phyloP scores from a whole-genome alignment of 306 rosid genomes.

The Castanea sativa region DNA sequence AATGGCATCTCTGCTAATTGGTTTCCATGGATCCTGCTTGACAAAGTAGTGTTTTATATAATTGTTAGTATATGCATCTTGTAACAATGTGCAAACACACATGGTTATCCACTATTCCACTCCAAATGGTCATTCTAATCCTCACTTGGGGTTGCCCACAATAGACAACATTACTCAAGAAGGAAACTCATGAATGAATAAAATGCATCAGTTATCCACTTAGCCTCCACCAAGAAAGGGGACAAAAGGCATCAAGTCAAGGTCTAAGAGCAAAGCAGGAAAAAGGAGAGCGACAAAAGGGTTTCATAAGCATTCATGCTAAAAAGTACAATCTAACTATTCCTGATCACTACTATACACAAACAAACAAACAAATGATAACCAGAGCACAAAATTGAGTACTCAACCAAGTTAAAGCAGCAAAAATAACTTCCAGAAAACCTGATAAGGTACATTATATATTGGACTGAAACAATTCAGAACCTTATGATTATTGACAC shows the following conservation, averaged over 20 bases:
- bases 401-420: no score
- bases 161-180: not conserved
- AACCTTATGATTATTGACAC: no score
- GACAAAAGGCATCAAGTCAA: not conserved
- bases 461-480: no score
- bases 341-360: no score
- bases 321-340: no score
- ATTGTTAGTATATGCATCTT: constrained; percentile 16
- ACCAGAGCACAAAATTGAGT: no score
- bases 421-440: no score
- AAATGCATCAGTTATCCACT: not conserved
- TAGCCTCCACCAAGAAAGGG: not conserved
- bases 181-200: not conserved
- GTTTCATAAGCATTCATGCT: no score
- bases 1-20: constrained; percentile 96
- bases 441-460: no score
- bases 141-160: not conserved
- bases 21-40: constrained; percentile 79
- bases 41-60: constrained; percentile 24
- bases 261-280: not conserved
- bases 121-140: not conserved
- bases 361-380: no score
- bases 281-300: not conserved
- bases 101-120: not conserved
- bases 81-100: not conserved